Evolutionary conservation across 2,329 filamentous ascomycete species (phyloP).

Genomic region (Talaromyces marneffei): DNA sequence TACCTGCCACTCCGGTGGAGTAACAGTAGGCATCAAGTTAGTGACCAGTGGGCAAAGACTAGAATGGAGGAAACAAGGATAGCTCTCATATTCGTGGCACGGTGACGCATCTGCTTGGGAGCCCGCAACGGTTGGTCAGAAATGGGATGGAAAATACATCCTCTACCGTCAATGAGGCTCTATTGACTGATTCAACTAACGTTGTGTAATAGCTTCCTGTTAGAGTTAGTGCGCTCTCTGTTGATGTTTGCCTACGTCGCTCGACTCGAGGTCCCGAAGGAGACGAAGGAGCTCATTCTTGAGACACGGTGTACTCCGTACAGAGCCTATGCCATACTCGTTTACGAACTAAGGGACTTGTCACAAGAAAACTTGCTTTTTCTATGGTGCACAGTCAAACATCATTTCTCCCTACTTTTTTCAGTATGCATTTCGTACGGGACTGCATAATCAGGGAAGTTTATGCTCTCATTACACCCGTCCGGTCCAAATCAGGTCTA

Average conservation of each 20-base stretch:
- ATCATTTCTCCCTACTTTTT: not conserved
- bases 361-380: not conserved
- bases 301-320: not conserved
- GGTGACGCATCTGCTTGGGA: not conserved
- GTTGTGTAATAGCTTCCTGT: not conserved
- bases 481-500: not conserved
- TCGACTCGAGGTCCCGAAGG: not conserved
- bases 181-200: not conserved
- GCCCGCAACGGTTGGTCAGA: not conserved
- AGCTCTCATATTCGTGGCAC: not conserved
- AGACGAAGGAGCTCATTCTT: not conserved
- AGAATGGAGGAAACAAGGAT: not conserved
- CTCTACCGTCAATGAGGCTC: not conserved
- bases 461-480: not conserved
- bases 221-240: not conserved
- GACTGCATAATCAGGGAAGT: not conserved
- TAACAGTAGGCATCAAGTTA: not conserved
- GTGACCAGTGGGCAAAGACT: not conserved
- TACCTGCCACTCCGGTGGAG: not conserved
- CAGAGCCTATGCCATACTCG: not conserved
- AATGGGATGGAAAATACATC: not conserved
- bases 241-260: not conserved
- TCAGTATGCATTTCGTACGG: not conserved
- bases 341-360: not conserved
- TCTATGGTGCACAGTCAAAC: not conserved